Base-by-base conservation (phyloP, 2,329 filamentous ascomycete genomes). In the Pseudogymnoascus pannorum region DNA sequence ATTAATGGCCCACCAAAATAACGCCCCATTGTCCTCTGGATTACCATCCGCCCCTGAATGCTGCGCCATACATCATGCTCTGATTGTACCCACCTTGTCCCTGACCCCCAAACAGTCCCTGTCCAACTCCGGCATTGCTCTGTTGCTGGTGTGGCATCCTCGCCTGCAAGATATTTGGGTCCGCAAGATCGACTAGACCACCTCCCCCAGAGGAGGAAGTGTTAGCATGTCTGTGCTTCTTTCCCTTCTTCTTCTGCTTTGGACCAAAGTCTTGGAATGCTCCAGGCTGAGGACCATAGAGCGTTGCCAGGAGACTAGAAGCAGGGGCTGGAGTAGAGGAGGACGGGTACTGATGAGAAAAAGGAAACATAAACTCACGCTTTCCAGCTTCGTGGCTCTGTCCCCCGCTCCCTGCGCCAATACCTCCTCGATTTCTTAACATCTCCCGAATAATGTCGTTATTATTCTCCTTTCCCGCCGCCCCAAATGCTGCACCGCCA, bases 141-240 rank as follows among this genome's bases (percentile, higher is more conserved):
- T 89, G 87, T 70, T 86, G 83, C 80, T 88, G 86, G 81, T 94
- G 90, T 79, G 95, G 92, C 84, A 96, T 89, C 84, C 92, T 91
- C 78, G 91, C 91, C 83, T 96, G 92, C 84, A 97, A 87, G 85
- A 97, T 97, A 85, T 91, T 96, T 84, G 93, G 93, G 91, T 97
- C 92, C 84, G 90, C 91, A 92, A 96, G 91, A 95, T 97, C 92
- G 82, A 95, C 92, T 93, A 97, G 87, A 83, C 91, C 92, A 90
- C 91, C 91, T 86, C 92, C 92, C 83, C 89, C 89, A 87, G 92
- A 96, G 87, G 93, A 97, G 90, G 92, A 96, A 93, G 93, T 97
- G 91, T 97, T 96, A 94, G 92, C 93, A 88, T 97, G 92, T 87
- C 92, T 95, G 85, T 97, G 93, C 91, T 97, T 97, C 87, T 96